Percentiles rank a stretch among this genome's conserved stretches.
These are phyloP conservation scores for Gentiana dahurica DNA, from an alignment of 257 asterid species.

Conservation along the genomic window DNA sequence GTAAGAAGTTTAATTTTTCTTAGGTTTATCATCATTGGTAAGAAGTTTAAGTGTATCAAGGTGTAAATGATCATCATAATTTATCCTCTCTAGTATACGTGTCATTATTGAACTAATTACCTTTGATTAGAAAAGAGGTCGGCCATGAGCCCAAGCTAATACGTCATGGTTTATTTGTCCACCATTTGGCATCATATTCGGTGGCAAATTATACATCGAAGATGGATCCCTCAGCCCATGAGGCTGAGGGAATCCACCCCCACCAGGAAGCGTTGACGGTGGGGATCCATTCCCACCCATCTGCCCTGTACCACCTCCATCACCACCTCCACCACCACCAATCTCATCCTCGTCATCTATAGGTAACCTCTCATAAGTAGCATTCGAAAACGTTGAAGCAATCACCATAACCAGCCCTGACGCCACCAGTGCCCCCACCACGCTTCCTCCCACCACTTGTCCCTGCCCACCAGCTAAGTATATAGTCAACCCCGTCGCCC, in stretches of 20 bases:
- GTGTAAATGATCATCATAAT: too few relatives aligned
- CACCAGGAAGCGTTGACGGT: slow-evolving; percentile 10
- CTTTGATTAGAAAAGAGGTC: slow-evolving; percentile 29
- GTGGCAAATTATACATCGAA: slow-evolving; percentile 23
- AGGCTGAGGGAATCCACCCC: slow-evolving; percentile 19
- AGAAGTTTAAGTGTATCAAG: too few relatives aligned
- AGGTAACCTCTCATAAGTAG: slow-evolving; percentile 57
- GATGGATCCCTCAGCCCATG: slow-evolving; percentile 35
- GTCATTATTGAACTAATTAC: not conserved
- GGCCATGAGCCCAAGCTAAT: slow-evolving; percentile 47
- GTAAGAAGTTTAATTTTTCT: too few relatives aligned
- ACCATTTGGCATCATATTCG: slow-evolving; percentile 31
- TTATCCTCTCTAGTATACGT: too few relatives aligned
- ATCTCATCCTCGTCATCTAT: slow-evolving; percentile 45
- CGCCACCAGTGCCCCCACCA: slow-evolving; percentile 49
- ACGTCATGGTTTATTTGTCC: slow-evolving; percentile 43
- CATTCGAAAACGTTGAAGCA: slow-evolving; percentile 33
- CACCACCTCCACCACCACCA: not conserved
- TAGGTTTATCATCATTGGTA: too few relatives aligned
- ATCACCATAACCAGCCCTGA: slow-evolving; percentile 33
- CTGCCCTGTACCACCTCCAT: slow-evolving; percentile 9
- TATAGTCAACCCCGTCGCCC: too few relatives aligned
- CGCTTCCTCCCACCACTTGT: too few relatives aligned
- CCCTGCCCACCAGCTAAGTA: too few relatives aligned
- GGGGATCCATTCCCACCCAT: slow-evolving; percentile 26